Conservation (phyloP, 495 filamentous ascomycete genomes). For the Darksidea phi region DNA sequence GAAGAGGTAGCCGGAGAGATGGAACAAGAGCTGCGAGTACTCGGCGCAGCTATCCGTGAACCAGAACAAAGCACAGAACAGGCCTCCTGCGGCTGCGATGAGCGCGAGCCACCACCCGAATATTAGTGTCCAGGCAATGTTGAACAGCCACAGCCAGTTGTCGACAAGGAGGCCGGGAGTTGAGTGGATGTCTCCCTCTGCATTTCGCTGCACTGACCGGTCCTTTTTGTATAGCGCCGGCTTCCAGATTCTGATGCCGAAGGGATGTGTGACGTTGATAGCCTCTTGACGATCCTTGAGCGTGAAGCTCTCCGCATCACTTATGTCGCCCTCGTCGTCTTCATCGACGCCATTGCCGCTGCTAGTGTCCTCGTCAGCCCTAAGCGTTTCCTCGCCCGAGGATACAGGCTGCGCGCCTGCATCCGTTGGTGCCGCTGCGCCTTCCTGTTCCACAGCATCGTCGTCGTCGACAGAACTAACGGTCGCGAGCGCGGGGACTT, state of each 20-base stretch:
- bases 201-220: conserved; percentile 91
- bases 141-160: conserved; percentile 77
- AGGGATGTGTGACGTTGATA: conserved; percentile 98
- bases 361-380: conserved; percentile 37
- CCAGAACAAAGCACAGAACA: conserved; percentile 75
- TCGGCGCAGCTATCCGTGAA: conserved; percentile 70
- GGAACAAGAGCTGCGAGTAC: conserved; percentile 83
- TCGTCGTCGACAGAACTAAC: conserved; percentile 42
- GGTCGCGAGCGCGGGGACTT: conserved; percentile 57
- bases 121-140: conserved; percentile 82
- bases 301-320: conserved; percentile 59
- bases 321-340: conserved; percentile 46
- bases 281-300: conserved; percentile 93
- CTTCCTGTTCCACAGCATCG: conserved; percentile 26
- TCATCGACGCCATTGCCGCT: conserved; percentile 55
- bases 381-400: conserved; percentile 39
- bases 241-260: conserved; percentile 98
- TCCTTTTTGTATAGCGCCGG: conserved; percentile 97
- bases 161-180: conserved; percentile 86
- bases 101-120: conserved; percentile 98
- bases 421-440: conserved; percentile 33
- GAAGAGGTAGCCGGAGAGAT: conserved; percentile 80
- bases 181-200: conserved; percentile 96
- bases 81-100: conserved; percentile 67
- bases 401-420: conserved; percentile 39